Evolutionary conservation across 108 stramenopile genomes (phyloP), one percentile per base, ranked within the genome.

Genomic region (Skeletonema costatum): DNA sequence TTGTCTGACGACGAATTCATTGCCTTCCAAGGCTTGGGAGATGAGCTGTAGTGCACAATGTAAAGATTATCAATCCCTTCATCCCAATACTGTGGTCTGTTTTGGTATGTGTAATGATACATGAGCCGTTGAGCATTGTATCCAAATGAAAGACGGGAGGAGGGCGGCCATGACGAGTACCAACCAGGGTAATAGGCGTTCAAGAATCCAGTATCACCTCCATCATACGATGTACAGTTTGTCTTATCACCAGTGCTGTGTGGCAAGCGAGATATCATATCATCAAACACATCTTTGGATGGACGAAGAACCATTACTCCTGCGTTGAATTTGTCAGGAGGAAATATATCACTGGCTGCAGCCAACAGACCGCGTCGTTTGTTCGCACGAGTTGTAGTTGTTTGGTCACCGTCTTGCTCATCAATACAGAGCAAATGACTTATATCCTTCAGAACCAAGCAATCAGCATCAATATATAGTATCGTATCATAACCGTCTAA

Each of bases 231-330:
- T 32, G 77, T 83, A 14, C 85, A 65, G 0, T 39, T 21, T 65
- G 33, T 56, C 16, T 35, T 32, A 60, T 76, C 60, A 19, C 38
- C 46, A 32, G 19, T 29, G 25, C 44, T 50, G 31, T 32, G 32
- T 65, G 66, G 64, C 39, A 73, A 63, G 13, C 81, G 65, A 12
- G 53, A 46, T 56, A 88, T 59, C 81, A 92, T 82, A 25, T 83
- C 68, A n/a, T 75, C 68, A 71, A 86, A 87, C 10, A 83, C 77
- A 4, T 64, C n/a, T 67, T 51, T 56, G 19, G 80, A 83, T 25
- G 95, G 96, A 41, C 87, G 82, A 65, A 97, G 50, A 3, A 97
- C 89, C 87, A 97, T 85, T n/a, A 97, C 95, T 8, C 95, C 95
- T 14, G 93, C 91, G 68, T 96, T 95, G 86, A 97, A 97, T 32